phyloP scores from a whole-genome alignment of 768 basidiomycete species.

The Phylloporus sp. region DNA sequence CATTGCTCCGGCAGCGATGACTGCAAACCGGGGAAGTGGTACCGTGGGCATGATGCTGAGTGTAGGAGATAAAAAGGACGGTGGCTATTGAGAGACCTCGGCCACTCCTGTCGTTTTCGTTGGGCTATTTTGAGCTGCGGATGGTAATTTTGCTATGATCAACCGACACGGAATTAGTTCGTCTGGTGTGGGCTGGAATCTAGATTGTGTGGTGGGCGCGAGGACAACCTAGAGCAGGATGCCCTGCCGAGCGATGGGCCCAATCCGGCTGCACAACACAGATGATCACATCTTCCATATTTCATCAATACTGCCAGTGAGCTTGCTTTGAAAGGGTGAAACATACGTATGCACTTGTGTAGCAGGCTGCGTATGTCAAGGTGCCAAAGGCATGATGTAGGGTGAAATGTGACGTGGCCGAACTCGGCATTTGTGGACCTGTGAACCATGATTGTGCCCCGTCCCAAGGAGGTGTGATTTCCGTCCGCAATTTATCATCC shows the following conservation, averaged over 20 bases:
- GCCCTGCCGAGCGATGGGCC: constrained; percentile 1
- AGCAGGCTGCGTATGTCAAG: background rate
- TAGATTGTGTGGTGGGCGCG: constrained; percentile 14
- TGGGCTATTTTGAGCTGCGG: constrained; percentile 1
- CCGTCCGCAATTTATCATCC: background rate
- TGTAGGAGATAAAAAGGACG: constrained; percentile 4
- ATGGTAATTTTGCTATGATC: background rate
- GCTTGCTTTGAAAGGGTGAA: background rate
- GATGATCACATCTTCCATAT: constrained; percentile 3
- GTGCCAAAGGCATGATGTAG: background rate
- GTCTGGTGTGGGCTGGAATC: constrained; percentile 13
- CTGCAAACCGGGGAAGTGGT: constrained; percentile 33
- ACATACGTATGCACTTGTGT: background rate
- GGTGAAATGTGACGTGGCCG: background rate
- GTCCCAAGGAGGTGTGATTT: background rate
- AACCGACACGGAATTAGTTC: background rate
- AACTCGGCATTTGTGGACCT: background rate
- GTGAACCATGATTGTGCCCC: background rate
- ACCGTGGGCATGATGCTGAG: constrained; percentile 13
- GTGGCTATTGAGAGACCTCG: constrained; percentile 10
- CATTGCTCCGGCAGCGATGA: constrained; percentile 58
- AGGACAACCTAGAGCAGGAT: constrained; percentile 10
- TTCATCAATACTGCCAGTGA: background rate
- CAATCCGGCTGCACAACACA: constrained; percentile 1
- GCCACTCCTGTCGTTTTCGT: constrained; percentile 1